Conservation (phyloP, 2,329 filamentous ascomycete genomes). For the Xylaria hypoxylon region DNA sequence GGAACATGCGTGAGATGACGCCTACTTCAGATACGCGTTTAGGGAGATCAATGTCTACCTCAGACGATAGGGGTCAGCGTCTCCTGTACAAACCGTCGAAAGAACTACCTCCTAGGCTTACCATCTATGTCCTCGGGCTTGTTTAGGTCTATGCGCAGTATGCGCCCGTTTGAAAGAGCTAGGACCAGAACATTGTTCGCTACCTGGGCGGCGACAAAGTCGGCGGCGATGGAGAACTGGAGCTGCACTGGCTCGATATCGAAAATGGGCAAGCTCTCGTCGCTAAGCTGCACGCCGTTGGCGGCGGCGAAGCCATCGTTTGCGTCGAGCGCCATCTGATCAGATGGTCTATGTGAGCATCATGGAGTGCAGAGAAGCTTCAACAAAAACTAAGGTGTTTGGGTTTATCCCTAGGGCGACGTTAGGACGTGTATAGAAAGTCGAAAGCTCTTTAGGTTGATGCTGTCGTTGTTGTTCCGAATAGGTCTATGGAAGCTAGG, state of each 20-base stretch:
- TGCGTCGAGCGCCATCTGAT: conserved; percentile 74
- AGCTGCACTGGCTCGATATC: conserved; percentile 92
- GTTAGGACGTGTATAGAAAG: not conserved
- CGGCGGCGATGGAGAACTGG: conserved; percentile 92
- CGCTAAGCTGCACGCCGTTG: conserved; percentile 65
- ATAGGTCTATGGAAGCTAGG: not conserved
- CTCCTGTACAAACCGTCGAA: not conserved
- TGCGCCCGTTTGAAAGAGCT: conserved; percentile 90
- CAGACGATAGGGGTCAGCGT: conserved; percentile 35
- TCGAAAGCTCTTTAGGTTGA: not conserved
- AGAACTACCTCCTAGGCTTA: conserved; percentile 49
- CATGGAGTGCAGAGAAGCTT: conserved; percentile 33
- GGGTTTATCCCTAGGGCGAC: not conserved
- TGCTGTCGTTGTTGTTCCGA: too few relatives aligned
- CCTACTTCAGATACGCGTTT: conserved; percentile 92
- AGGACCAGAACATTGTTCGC: conserved; percentile 97
- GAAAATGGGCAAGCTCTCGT: conserved; percentile 86
- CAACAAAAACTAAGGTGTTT: conserved; percentile 36
- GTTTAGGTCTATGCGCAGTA: conserved; percentile 93
- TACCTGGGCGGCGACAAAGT: conserved; percentile 96
- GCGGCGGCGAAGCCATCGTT: conserved; percentile 79
- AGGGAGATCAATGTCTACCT: conserved; percentile 90
- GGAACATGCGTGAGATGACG: conserved; percentile 94
- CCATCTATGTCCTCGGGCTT: conserved; percentile 93
- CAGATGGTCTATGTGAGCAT: conserved; percentile 44